A percentile compares a stretch with the other conserved stretches of the same genome.
Evolutionary conservation across 257 asterid species (phyloP).

Genomic region (Verbascum thapsus): DNA sequence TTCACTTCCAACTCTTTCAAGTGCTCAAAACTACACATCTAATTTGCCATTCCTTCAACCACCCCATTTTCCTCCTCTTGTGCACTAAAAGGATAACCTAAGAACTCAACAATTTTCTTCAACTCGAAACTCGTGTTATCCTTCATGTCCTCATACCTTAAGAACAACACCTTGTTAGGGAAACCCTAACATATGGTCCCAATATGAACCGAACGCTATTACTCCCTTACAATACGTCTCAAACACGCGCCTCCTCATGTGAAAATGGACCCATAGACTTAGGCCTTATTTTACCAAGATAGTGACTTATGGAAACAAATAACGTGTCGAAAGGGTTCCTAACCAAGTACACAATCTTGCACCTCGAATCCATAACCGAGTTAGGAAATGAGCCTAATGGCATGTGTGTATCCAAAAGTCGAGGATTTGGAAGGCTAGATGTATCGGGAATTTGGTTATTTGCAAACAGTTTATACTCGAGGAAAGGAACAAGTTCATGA

Average conservation of each 20-base stretch:
- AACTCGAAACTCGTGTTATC: slow-evolving; percentile 14
- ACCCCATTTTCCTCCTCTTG: slow-evolving; percentile 45
- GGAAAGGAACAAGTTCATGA: slow-evolving; percentile 52
- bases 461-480: slow-evolving; percentile 44
- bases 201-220: slow-evolving; percentile 49
- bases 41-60: slow-evolving; percentile 37
- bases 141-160: slow-evolving; percentile 58
- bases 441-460: slow-evolving; percentile 30
- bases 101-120: slow-evolving; percentile 47
- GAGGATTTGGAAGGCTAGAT: slow-evolving; percentile 35
- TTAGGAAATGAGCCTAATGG: slow-evolving; percentile 40
- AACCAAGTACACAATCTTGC: slow-evolving; percentile 46
- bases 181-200: slow-evolving; percentile 65
- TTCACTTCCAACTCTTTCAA: slow-evolving; percentile 51
- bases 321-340: slow-evolving; percentile 57
- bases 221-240: slow-evolving; percentile 43
- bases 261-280: slow-evolving; percentile 17
- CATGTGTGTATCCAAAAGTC: slow-evolving; percentile 46
- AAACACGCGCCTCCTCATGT: slow-evolving; percentile 33
- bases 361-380: slow-evolving; percentile 28
- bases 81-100: slow-evolving; percentile 45
- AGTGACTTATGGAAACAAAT: slow-evolving; percentile 49
- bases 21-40: slow-evolving; percentile 47
- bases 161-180: slow-evolving; percentile 45
- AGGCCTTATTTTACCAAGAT: slow-evolving; percentile 21